Evolutionary conservation across 441 rosid genomes (phyloP).

Genomic region (Gossypium aridum): DNA sequence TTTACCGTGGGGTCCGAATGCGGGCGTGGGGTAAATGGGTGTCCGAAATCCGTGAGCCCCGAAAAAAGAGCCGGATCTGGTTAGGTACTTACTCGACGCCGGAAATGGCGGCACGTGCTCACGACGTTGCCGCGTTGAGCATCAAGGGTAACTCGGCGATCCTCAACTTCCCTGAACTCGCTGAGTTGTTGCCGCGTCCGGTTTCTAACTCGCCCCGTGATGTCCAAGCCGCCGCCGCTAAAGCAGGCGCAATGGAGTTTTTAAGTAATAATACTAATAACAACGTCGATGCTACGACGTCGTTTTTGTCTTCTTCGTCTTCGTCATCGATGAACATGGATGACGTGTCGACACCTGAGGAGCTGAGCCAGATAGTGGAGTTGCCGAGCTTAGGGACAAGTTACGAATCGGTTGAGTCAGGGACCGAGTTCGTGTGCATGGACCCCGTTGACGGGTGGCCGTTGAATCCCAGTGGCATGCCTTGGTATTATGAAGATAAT

Average conservation of each 20-base stretch:
- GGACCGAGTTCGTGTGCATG: slow-evolving; percentile 42
- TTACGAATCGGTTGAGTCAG: slow-evolving; percentile 35
- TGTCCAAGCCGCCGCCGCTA: slow-evolving; percentile 18
- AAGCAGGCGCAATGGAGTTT: slow-evolving; percentile 18
- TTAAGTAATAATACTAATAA: neutral
- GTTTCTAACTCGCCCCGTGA: slow-evolving; percentile 11
- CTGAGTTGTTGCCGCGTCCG: slow-evolving; percentile 13
- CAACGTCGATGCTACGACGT: neutral
- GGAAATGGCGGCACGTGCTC: slow-evolving; percentile 21
- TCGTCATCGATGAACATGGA: slow-evolving; percentile 15
- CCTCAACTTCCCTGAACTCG: slow-evolving; percentile 16
- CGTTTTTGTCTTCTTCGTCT: slow-evolving; percentile 14
- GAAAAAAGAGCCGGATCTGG: slow-evolving; percentile 21
- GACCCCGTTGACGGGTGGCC: slow-evolving; percentile 38
- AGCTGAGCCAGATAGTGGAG: slow-evolving; percentile 50
- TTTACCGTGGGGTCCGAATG: slow-evolving; percentile 20
- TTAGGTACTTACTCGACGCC: slow-evolving; percentile 17
- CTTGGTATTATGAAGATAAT: slow-evolving; percentile 33
- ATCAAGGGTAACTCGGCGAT: slow-evolving; percentile 15
- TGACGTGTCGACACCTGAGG: slow-evolving; percentile 41
- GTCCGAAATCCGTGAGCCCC: slow-evolving; percentile 20
- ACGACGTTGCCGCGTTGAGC: slow-evolving; percentile 15
- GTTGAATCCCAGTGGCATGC: slow-evolving; percentile 25
- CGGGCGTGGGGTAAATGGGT: slow-evolving; percentile 22
- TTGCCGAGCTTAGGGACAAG: slow-evolving; percentile 46